phyloP scores from a whole-genome alignment of 2,329 filamentous ascomycete genomes.

The Xylariaceae sp. region DNA sequence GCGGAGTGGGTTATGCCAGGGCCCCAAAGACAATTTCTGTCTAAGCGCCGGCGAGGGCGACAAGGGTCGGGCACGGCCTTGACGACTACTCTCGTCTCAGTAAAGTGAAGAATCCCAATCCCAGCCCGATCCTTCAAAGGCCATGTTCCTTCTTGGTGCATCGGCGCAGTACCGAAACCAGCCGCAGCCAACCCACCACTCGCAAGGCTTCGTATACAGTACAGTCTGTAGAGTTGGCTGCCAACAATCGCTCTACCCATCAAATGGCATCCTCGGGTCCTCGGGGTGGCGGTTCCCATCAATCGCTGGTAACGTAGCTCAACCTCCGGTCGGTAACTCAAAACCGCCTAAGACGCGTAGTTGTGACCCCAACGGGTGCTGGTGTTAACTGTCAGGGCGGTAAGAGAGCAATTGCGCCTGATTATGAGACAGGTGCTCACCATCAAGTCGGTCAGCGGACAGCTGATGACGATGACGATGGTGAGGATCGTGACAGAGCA shows the following conservation, averaged over 20 bases:
- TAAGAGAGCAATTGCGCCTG: constrained; percentile 13
- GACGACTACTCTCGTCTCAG: constrained; percentile 18
- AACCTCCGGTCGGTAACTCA: not conserved
- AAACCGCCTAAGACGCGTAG: constrained; percentile 10
- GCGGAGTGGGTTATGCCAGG: constrained; percentile 17
- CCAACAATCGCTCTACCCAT: constrained; percentile 9
- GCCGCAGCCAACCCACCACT: constrained; percentile 8
- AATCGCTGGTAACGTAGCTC: constrained; percentile 13
- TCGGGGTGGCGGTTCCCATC: constrained; percentile 17
- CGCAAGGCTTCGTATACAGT: constrained; percentile 15
- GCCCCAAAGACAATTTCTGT: constrained; percentile 28
- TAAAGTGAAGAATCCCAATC: constrained; percentile 2
- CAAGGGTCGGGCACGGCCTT: constrained; percentile 28
- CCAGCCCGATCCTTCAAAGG: constrained; percentile 26
- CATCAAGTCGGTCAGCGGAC: constrained; percentile 18
- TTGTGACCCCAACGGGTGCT: constrained; percentile 5
- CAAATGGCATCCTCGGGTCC: constrained; percentile 17
- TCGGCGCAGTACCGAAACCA: constrained; percentile 13
- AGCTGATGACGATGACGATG: constrained; percentile 9
- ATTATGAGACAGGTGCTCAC: not conserved
- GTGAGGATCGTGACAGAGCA: no score
- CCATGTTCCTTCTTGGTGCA: constrained; percentile 9
- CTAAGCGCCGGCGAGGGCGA: constrained; percentile 32
- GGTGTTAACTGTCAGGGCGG: constrained; percentile 18
- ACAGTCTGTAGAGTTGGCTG: not conserved